Base-by-base conservation (phyloP, 2,329 filamentous ascomycete species). In the Thielaviopsis punctulata region DNA sequence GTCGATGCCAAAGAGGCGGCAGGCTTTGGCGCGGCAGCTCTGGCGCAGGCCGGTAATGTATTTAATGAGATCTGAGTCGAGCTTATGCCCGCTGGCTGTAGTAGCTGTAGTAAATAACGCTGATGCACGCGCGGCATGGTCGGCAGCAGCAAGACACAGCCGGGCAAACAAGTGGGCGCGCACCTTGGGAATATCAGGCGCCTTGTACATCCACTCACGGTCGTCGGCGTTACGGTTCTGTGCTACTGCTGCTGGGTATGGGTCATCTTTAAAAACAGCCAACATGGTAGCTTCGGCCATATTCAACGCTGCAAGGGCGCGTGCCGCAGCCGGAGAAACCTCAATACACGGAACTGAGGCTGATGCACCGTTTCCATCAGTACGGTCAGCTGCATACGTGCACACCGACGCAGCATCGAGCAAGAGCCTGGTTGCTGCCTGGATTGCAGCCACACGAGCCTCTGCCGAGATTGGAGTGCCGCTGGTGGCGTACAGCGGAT, bases 191-290 rank as follows among this genome's bases (percentile, higher is more conserved):
- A 95, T 86, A 49, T 87, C 80, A 0, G 90, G 87, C 0, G 87
- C 77, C 60, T 84, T 86, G 65, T 92, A 93, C 88, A 96, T 96
- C 90, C 90, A 98, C 58, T 96, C 90, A 56, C 77, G 87, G 64
- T 89, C 87, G 58, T 82, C 80, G 51, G 82, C 78, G 62, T 94
- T 93, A 47, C 89, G 76, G 53, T 82, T 79, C 60, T 94, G 86
- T 1, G 87, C 80, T 2, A 94, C 82, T 6, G 82, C 77, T 1
- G 84, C 80, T 1, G 90, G 84, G 61, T 95, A 96, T 0, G 90
- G 88, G 61, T 98, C 92, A 62, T 96, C 90, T 60, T 96, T 96
- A 48, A 94, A 65, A 1, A 96, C 87, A 0, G 87, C 87, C 1
- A 95, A 76, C 1, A 96, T 73, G 0, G 89, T 95, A 0, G 89